Conservation (phyloP, 495 filamentous ascomycete species). For the Xylaria castorea region DNA sequence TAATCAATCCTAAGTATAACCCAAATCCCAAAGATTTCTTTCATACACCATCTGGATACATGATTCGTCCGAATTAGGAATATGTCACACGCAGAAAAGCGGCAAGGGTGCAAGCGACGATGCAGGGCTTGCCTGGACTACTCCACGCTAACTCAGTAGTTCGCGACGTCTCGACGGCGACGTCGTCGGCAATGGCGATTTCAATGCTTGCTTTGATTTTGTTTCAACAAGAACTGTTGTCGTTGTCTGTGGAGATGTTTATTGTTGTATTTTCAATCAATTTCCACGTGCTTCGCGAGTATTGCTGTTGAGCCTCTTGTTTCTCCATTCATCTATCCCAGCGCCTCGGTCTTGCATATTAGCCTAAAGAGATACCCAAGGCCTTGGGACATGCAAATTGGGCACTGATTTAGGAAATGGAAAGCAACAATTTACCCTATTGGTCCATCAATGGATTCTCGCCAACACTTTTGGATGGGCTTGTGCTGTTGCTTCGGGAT, state of each 20-base stretch:
- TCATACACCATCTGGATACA: neutral
- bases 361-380: constrained; percentile 19
- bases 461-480: neutral
- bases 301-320: constrained; percentile 15
- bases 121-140: neutral
- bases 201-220: neutral
- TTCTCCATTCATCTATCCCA: constrained; percentile 5
- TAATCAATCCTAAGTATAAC: neutral
- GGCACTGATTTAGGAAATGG: neutral
- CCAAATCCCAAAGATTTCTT: constrained; percentile 1
- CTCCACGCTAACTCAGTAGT: constrained; percentile 7
- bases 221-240: neutral
- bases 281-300: constrained; percentile 14
- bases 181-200: neutral
- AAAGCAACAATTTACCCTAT: constrained; percentile 12
- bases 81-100: neutral
- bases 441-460: neutral
- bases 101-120: constrained; percentile 1
- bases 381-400: neutral
- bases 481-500: neutral
- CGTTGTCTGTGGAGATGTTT: constrained; percentile 3
- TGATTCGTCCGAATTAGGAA: neutral
- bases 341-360: constrained; percentile 9
- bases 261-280: neutral
- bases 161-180: constrained; percentile 3